Evolutionary conservation across 2,329 filamentous ascomycete species (phyloP).

Genomic region (Alternaria triticina): DNA sequence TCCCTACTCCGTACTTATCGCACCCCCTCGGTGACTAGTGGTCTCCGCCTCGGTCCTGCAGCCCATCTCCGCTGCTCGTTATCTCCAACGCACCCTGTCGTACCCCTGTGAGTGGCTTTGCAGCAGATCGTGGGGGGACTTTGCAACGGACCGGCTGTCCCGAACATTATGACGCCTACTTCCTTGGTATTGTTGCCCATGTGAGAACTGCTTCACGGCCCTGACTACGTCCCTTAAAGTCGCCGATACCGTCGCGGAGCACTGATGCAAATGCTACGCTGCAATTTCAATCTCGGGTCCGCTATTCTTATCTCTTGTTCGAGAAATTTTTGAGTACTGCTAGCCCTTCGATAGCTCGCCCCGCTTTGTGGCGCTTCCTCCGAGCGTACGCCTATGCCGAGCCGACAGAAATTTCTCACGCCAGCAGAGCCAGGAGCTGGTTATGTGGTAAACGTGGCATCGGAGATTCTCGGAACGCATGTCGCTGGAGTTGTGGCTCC

Average conservation of each 20-base stretch:
- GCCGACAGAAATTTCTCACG: slow-evolving; percentile 30
- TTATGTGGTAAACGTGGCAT: slow-evolving; percentile 25
- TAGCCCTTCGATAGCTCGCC: slow-evolving; percentile 35
- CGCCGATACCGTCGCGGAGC: background rate
- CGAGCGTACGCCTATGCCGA: slow-evolving; percentile 32
- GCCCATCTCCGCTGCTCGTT: slow-evolving; percentile 24
- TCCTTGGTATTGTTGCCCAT: slow-evolving; percentile 10
- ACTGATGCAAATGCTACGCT: slow-evolving; percentile 8
- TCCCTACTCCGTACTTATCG: slow-evolving; percentile 15
- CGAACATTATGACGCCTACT: slow-evolving; percentile 24
- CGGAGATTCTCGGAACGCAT: slow-evolving; percentile 31
- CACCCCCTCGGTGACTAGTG: slow-evolving; percentile 12
- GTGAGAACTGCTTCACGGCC: slow-evolving; percentile 1
- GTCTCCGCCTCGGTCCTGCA: slow-evolving; percentile 10
- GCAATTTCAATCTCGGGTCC: slow-evolving; percentile 16
- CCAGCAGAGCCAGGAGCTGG: slow-evolving; percentile 18
- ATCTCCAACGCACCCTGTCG: slow-evolving; percentile 25
- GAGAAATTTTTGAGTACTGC: slow-evolving; percentile 28
- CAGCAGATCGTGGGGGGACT: slow-evolving; percentile 34
- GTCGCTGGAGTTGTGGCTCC: slow-evolving; percentile 17
- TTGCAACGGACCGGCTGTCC: slow-evolving; percentile 27
- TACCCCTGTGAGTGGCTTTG: slow-evolving; percentile 31
- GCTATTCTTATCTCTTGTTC: slow-evolving; percentile 38
- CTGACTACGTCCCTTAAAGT: background rate
- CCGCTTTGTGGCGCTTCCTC: slow-evolving; percentile 32